Evolutionary conservation across 2,329 filamentous ascomycete genomes (phyloP).

Genomic region (Fusarium sp.): DNA sequence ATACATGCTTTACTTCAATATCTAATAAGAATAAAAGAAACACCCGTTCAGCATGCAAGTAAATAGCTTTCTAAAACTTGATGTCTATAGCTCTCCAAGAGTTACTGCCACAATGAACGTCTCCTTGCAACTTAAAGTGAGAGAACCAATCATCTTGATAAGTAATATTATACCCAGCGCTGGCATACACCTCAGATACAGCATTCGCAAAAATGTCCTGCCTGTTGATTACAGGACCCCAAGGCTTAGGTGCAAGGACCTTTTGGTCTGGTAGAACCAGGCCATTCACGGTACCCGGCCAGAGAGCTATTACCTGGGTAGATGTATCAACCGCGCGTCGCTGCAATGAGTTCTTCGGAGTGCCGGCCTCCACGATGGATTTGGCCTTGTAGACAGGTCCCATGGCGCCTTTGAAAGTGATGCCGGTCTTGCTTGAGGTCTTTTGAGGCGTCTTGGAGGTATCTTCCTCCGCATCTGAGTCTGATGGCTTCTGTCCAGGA

Average conservation of each 20-base stretch:
- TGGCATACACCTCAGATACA: constrained; percentile 32
- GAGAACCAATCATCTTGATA: constrained; percentile 44
- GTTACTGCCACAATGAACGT: constrained; percentile 41
- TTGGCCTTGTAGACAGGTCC: constrained; percentile 9
- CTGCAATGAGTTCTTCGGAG: background rate
- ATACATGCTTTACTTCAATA: too few relatives aligned
- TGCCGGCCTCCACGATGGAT: constrained; percentile 24
- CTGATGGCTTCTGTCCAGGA: background rate
- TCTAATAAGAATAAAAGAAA: background rate
- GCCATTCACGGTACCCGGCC: constrained; percentile 34
- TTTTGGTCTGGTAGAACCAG: constrained; percentile 28
- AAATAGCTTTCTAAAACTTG: background rate
- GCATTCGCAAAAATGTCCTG: constrained; percentile 40
- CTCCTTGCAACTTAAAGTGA: constrained; percentile 37
- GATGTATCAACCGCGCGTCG: background rate
- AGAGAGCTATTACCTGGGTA: constrained; percentile 1
- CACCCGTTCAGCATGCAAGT: background rate
- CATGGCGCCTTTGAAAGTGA: background rate
- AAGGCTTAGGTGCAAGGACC: constrained; percentile 36
- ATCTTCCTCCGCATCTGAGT: background rate
- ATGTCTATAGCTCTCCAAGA: constrained; percentile 6
- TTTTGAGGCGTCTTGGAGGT: background rate
- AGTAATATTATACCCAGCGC: constrained; percentile 31
- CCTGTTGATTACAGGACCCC: constrained; percentile 41
- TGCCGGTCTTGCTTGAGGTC: background rate